Percentiles rank a stretch among this genome's conserved stretches.
Conservation (phyloP, 2,329 filamentous ascomycete genomes). For the Ceratocystis cubensis region DNA sequence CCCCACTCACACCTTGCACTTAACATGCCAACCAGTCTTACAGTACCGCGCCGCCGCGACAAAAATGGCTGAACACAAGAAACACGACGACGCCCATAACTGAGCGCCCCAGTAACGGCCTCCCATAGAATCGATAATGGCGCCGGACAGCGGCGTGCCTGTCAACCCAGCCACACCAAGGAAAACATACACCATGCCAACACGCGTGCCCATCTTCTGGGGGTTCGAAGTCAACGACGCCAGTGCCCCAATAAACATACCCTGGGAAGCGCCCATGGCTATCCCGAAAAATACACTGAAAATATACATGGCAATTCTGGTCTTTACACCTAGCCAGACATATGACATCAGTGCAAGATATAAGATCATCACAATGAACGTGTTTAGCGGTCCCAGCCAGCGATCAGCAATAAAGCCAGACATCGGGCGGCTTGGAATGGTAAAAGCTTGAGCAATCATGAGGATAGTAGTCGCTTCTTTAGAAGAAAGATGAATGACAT, state of each 20-base stretch:
- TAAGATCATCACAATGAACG: conserved; percentile 37
- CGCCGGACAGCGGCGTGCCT: conserved; percentile 35
- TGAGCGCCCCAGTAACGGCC: conserved; percentile 35
- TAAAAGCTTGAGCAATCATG: conserved; percentile 44
- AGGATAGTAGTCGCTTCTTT: conserved; percentile 41
- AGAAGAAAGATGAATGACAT: conserved; percentile 35
- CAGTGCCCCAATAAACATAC: conserved; percentile 32
- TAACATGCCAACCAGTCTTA: conserved; percentile 30
- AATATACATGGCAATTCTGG: conserved; percentile 31
- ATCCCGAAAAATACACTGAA: conserved; percentile 36
- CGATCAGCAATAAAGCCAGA: conserved; percentile 42
- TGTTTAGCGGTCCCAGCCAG: conserved; percentile 42
- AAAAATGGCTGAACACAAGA: conserved; percentile 28
- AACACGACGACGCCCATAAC: conserved; percentile 35
- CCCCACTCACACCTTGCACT: conserved; percentile 26
- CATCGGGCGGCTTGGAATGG: conserved; percentile 42
- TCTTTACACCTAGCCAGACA: conserved; percentile 43
- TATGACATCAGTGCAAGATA: conserved; percentile 38
- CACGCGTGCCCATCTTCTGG: conserved; percentile 34
- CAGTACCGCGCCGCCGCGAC: conserved; percentile 28
- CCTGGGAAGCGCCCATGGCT: conserved; percentile 33
- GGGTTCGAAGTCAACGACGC: conserved; percentile 34
- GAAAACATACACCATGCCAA: conserved; percentile 36
- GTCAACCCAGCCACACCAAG: conserved; percentile 34
- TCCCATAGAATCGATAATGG: conserved; percentile 33